Conservation (phyloP, 2,329 filamentous ascomycete genomes). For the Exophiala oligosperma region DNA sequence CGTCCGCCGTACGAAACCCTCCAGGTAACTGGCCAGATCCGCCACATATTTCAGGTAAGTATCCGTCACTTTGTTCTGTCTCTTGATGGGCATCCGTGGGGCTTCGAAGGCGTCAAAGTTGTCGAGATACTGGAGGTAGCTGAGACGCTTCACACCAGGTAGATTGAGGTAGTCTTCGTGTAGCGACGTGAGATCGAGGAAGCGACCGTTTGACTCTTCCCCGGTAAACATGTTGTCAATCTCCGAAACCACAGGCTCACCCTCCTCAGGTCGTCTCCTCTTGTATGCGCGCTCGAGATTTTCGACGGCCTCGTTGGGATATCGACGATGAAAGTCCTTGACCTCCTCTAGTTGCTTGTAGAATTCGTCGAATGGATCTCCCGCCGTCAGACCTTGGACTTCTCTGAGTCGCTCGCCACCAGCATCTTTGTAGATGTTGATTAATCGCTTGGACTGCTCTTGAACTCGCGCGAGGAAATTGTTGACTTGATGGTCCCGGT, state of each 20-base stretch:
- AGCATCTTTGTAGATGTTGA: slow-evolving; percentile 81
- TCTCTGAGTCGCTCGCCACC: slow-evolving; percentile 72
- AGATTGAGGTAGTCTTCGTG: slow-evolving; percentile 92
- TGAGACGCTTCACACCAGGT: slow-evolving; percentile 77
- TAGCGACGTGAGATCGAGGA: slow-evolving; percentile 79
- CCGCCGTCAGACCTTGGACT: slow-evolving; percentile 77
- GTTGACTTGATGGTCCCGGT: slow-evolving; percentile 87
- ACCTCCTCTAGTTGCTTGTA: slow-evolving; percentile 80
- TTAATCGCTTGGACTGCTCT: slow-evolving; percentile 74
- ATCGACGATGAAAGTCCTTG: slow-evolving; percentile 83
- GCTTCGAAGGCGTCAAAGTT: slow-evolving; percentile 82
- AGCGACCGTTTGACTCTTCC: slow-evolving; percentile 90
- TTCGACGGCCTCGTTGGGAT: slow-evolving; percentile 92
- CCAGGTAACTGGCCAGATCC: slow-evolving; percentile 77
- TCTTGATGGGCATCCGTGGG: slow-evolving; percentile 71
- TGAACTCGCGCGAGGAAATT: slow-evolving; percentile 87
- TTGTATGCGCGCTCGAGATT: slow-evolving; percentile 94
- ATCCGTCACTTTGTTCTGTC: slow-evolving; percentile 84
- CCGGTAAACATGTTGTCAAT: slow-evolving; percentile 93
- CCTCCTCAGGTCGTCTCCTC: slow-evolving; percentile 63
- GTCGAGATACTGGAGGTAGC: slow-evolving; percentile 91
- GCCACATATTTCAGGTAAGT: slow-evolving; percentile 89
- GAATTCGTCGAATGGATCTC: slow-evolving; percentile 87
- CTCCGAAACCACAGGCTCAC: slow-evolving; percentile 63
- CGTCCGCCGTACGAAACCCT: slow-evolving; percentile 81